Percentiles rank a stretch among this genome's conserved stretches.
Conservation (phyloP, 208 protist genomes). For the Trypanosoma vivax region DNA sequence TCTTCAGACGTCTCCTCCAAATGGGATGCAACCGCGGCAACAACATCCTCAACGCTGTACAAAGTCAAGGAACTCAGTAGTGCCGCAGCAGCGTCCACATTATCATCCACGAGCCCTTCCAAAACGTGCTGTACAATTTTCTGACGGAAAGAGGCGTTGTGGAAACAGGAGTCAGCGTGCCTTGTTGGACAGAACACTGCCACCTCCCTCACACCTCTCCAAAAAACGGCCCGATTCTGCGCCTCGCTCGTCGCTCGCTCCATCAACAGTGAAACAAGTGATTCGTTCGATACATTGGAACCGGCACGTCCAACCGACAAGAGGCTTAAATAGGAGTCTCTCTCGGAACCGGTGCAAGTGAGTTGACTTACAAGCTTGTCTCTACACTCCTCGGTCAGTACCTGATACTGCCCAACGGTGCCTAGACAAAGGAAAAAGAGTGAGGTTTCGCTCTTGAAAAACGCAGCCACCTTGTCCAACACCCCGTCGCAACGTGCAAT, state of each 20-base stretch:
- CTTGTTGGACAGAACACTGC: slow-evolving; percentile 15
- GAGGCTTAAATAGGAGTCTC: slow-evolving; percentile 21
- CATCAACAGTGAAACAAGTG: slow-evolving; percentile 20
- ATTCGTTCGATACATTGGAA: slow-evolving; percentile 26
- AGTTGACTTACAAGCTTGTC: slow-evolving; percentile 29
- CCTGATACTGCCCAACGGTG: slow-evolving; percentile 21
- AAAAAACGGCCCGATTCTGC: slow-evolving; percentile 32
- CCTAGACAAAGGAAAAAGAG: slow-evolving; percentile 25
- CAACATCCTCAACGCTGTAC: slow-evolving; percentile 11
- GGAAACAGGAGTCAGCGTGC: slow-evolving; percentile 18
- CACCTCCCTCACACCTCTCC: slow-evolving; percentile 35
- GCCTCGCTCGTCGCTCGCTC: slow-evolving; percentile 16
- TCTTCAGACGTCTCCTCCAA: slow-evolving; percentile 7
- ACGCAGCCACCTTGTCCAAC: slow-evolving; percentile 10
- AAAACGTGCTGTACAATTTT: slow-evolving; percentile 24
- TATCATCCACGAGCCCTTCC: slow-evolving; percentile 17
- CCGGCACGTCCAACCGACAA: slow-evolving; percentile 33
- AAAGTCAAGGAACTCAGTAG: slow-evolving; percentile 12
- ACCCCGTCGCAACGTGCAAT: neutral
- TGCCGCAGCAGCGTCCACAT: slow-evolving; percentile 15
- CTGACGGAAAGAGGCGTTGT: slow-evolving; percentile 23
- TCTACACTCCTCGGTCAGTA: slow-evolving; percentile 21
- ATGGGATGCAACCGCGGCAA: slow-evolving; percentile 2
- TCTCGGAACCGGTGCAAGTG: slow-evolving; percentile 24
- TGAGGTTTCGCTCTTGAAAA: slow-evolving; percentile 1